Conservation (phyloP, 2,329 filamentous ascomycete genomes). For the Nemania sp. region DNA sequence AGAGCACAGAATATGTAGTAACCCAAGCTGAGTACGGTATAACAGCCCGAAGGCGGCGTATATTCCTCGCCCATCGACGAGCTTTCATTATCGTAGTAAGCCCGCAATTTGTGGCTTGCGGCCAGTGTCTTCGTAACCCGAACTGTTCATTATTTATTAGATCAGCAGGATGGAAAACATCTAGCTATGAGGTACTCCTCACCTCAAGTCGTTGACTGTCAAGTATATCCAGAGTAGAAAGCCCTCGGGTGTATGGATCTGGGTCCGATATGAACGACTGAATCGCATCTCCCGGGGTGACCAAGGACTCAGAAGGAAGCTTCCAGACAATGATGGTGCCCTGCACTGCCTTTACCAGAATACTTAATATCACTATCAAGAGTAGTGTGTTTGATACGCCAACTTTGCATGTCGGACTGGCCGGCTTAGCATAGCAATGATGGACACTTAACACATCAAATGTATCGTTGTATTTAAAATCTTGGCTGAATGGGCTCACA, state of each 20-base stretch:
- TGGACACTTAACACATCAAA: background rate
- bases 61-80: background rate
- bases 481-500: too few species aligned
- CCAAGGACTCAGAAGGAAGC: background rate
- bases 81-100: background rate
- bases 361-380: background rate
- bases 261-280: conserved; percentile 1
- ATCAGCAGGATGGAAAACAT: background rate
- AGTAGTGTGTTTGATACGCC: background rate
- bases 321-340: background rate
- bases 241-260: background rate
- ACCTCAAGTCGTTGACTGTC: background rate
- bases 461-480: too few species aligned
- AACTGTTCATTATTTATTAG: background rate
- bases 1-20: background rate
- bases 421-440: background rate
- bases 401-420: background rate
- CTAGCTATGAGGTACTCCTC: background rate
- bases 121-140: background rate
- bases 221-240: background rate
- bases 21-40: conserved; percentile 1
- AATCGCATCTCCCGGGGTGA: conserved; percentile 7
- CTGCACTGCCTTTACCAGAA: background rate
- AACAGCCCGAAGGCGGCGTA: background rate
- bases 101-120: background rate